Conservation (phyloP, 805 yeast genomes). For the Nakazawaea molendinolei region DNA sequence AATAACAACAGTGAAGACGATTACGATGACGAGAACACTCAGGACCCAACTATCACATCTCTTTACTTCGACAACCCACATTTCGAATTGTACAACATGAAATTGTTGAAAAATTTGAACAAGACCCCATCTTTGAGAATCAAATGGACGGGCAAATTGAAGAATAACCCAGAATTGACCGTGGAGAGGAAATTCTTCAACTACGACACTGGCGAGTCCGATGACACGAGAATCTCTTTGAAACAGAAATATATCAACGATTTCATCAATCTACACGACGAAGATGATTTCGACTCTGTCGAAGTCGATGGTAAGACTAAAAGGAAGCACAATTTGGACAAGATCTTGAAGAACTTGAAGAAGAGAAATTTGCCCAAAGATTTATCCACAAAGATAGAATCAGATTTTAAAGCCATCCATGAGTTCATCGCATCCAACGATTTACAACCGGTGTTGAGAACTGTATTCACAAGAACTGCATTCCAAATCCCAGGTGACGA, state of each 20-base stretch:
- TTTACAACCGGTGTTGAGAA: conserved; percentile 80
- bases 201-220: conserved; percentile 34
- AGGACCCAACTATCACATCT: conserved; percentile 81
- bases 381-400: conserved; percentile 43
- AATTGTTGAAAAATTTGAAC: conserved; percentile 57
- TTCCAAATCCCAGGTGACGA: conserved; percentile 98
- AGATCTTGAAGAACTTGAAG: conserved; percentile 52
- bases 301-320: conserved; percentile 23
- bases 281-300: conserved; percentile 24
- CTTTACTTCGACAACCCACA: conserved; percentile 80
- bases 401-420: conserved; percentile 55
- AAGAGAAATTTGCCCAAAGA: conserved; percentile 52
- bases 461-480: conserved; percentile 86
- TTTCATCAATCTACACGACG: conserved; percentile 35
- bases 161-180: conserved; percentile 59
- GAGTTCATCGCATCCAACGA: conserved; percentile 55
- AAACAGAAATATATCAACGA: conserved; percentile 80
- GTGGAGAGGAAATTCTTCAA: conserved; percentile 77
- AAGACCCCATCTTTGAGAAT: conserved; percentile 72
- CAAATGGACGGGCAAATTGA: conserved; percentile 84
- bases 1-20: conserved; percentile 39
- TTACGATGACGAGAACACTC: conserved; percentile 39
- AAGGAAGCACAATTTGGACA: conserved; percentile 28
- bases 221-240: conserved; percentile 58
- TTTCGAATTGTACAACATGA: conserved; percentile 82